These are phyloP conservation scores for Globisporangium solare DNA, from an alignment of 352 stramenopile species.

Conservation along the genomic window DNA sequence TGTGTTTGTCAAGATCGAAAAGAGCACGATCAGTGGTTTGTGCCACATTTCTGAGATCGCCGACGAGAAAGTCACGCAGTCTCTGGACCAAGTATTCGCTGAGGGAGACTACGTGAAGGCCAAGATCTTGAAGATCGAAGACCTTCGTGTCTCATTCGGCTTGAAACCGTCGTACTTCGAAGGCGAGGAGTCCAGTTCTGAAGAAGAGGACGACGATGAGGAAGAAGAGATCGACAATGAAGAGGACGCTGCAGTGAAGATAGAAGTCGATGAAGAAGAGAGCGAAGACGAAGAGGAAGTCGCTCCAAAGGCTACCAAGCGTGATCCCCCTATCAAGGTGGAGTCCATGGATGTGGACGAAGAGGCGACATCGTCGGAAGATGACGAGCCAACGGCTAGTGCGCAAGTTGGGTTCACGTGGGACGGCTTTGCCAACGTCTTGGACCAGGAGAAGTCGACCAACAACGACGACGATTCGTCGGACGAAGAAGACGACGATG, in stretches of 20 bases:
- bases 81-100: conserved; percentile 91
- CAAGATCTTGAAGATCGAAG: conserved; percentile 94
- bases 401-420: conserved; percentile 78
- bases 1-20: conserved; percentile 95
- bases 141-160: conserved; percentile 90
- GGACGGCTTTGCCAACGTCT: conserved; percentile 80
- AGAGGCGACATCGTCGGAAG: conserved; percentile 51
- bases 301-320: conserved; percentile 5
- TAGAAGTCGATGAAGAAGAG: conserved; percentile 38
- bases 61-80: conserved; percentile 92
- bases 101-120: conserved; percentile 96
- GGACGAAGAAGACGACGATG: conserved; percentile 33
- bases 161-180: conserved; percentile 97
- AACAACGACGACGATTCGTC: conserved; percentile 38
- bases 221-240: conserved; percentile 35
- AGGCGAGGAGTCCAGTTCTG: conserved; percentile 86
- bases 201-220: conserved; percentile 77
- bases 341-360: conserved; percentile 42
- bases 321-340: not conserved
- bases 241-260: conserved; percentile 25
- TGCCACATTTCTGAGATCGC: conserved; percentile 96
- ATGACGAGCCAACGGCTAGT: conserved; percentile 28
- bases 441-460: conserved; percentile 37
- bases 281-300: not conserved
- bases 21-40: conserved; percentile 93